Base-by-base conservation (phyloP, 257 asterid species). In the Solanum commersonii region DNA sequence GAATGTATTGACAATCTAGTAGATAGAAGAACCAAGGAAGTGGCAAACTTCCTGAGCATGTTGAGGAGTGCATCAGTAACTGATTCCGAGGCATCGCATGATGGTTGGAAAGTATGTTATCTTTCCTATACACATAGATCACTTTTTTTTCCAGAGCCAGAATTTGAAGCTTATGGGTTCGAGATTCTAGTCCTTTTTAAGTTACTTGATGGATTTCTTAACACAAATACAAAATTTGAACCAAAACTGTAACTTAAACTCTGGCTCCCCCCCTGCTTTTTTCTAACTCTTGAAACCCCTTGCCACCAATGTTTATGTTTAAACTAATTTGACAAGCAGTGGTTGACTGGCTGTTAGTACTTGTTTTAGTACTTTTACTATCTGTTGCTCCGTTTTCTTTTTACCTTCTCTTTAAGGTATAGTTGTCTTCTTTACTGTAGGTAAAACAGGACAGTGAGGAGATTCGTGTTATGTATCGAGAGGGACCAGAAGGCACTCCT, bases 401-500 rank as follows among this genome's bases (percentile, higher is more conserved):
- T 38, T 4, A 38, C 56, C 52, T 15, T 76, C 22, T 76, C 33
- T 11, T 35, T 56, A 5, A 73, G 38, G 33, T 56, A 25, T 56
- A 56, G 65, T 7, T 56, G 25, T 20, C 65, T 56, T 56, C 65
- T 7, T 56, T 56, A 20, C 25, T 56, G 65, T 18, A 96, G 99
- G 88, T 97, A 87, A 94, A 97, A 90, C 95, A 94, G 90, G 99
- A 97, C 87, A 92, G 95, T 3, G 96, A 95, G 85, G 99, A 97
- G 87, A 89, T 92, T n/a, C 95, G 99, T 52, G 96, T 94, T 38
- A 97, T 97, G 99, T 97, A 97, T 89, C 89, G 95, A 88, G 98
- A 94, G 91, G 99, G 99, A 71, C 96, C 95, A 72, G 96, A 93
- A 84, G 98, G 96, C 88, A 94, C 98, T 82, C 99, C 98, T 20